Percentiles rank a stretch among this genome's conserved stretches.
phyloP scores from a whole-genome alignment of 768 basidiomycete species.

The Russula sp. region DNA sequence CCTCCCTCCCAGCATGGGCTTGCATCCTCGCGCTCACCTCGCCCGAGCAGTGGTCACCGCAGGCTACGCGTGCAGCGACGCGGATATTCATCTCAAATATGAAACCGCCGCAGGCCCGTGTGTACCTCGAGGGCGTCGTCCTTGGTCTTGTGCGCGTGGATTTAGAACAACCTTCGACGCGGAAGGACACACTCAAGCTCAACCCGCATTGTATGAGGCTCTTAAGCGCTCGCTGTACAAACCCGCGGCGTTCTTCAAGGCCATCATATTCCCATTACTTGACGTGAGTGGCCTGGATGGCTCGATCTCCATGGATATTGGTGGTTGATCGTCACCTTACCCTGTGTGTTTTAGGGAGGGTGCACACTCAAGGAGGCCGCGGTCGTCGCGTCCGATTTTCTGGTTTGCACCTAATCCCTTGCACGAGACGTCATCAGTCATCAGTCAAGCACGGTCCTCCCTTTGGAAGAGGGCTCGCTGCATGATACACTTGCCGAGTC shows the following conservation, averaged over 20 bases:
- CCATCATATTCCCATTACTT: constrained; percentile 91
- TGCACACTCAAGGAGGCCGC: constrained; percentile 94
- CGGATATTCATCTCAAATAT: constrained; percentile 93
- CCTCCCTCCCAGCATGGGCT: constrained; percentile 93
- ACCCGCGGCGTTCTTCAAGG: constrained; percentile 98
- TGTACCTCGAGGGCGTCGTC: constrained; percentile 89
- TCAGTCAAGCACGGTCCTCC: too few relatives aligned
- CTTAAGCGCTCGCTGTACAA: constrained; percentile 91
- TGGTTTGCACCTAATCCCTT: too few relatives aligned
- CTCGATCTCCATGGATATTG: neutral
- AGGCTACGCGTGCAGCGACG: constrained; percentile 92
- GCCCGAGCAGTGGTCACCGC: constrained; percentile 93
- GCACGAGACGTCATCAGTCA: too few relatives aligned
- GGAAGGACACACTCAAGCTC: constrained; percentile 68
- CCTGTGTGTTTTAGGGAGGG: constrained; percentile 51
- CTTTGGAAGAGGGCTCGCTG: too few relatives aligned
- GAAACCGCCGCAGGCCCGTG: constrained; percentile 90
- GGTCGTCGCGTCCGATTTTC: constrained; percentile 88
- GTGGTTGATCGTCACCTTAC: neutral
- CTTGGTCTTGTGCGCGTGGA: constrained; percentile 88
- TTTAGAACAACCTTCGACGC: constrained; percentile 49
- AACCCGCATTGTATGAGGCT: constrained; percentile 92
- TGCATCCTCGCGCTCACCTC: constrained; percentile 89
- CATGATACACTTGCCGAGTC: too few relatives aligned
- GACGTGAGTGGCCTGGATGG: constrained; percentile 55